Evolutionary conservation across 1,284 basidiomycete genomes (phyloP), one percentile per base, ranked within the genome.

Genomic region (Coniferiporia sulphurascens): DNA sequence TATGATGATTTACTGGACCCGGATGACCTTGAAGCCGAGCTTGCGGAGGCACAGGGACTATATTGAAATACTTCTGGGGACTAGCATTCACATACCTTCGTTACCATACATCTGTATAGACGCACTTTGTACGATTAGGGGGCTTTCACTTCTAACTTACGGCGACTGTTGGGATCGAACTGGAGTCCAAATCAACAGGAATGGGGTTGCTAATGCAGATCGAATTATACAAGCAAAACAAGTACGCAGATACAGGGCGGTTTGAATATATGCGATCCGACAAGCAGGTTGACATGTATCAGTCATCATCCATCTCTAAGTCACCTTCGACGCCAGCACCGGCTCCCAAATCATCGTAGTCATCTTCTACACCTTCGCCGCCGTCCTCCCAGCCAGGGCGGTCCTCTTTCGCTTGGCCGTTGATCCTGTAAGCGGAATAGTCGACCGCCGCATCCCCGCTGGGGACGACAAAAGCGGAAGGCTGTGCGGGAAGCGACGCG

Each of bases 321-420:
- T 90, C 87, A 1, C 85, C 87, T 68, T 89, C 85, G 3, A 88
- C 72, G 8, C 86, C 86, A 8, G 69, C 76, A 4, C 87, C 87
- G 63, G 86, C 83, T 4, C 86, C 88, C 1, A 74, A 72, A 65
- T 89, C 86, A 56, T 87, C 83, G 62, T 85, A 89, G 9, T 80
- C 76, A 7, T 74, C 69, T 41, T 68, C 72, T 59, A 59, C 63
- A 9, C 71, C 71, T 35, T 63, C 45, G 13, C 32, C 70, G 22
- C 68, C 67, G 4, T 64, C 64, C 15, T 69, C 71, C 69, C 70
- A 74, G 1, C 71, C 68, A 1, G 71, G 76, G 60, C 72, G 66
- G 12, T 71, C 71, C 17, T 65, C 63, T 7, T 66, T 64, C 15
- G 72, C 69, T 44, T 67, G 64, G 15, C 66, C 63, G 35, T 67